Evolutionary conservation across 768 basidiomycete genomes (phyloP), one percentile per base, ranked within the genome.

Genomic region (Filobasidium wieringae): DNA sequence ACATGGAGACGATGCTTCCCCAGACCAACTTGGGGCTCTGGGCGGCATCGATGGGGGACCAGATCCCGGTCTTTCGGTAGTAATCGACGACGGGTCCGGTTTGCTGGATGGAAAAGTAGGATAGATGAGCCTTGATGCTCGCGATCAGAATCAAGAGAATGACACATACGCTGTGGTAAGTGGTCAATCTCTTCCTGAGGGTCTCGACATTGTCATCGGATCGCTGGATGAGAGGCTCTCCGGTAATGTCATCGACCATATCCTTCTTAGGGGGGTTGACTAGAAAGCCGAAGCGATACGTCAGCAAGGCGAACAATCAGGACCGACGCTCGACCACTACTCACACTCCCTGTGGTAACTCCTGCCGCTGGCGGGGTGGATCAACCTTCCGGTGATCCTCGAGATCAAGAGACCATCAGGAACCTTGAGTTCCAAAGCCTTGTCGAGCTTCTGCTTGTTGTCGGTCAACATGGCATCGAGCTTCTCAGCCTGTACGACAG

Each of bases 181-280:
- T 82, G 2, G 74, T 65, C 57, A 99, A 79, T 39, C 95, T 86
- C 76, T 91, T 95, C 65, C 83, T 81, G 53, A 99, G 80, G 12
- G 92, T 88, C 74, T 95, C 89, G 61, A 90, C 88, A 60, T 96
- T 99, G 77, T 99, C 95, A 74, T 99, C 95, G 8, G 91, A 90
- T 62, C 95, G 86, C 74, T 96, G 93, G 68, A 93, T 85, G 64
- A 99, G 82, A 34, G 90, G 88, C 76, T 99, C 93, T 58, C 95
- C 95, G 3, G 91, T 87, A 33, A 87, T 78, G 74, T 99, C 95
- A 76, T 99, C 95, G 19, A 80, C 79, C 79, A 88, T 86, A n/a
- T 83, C 67, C 76, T 95, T 96, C 80, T 96, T 97, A 30, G 95
- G 95, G 5, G 95, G 95, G 77, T 92, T 99, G 71, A 60, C 66